phyloP scores from a whole-genome alignment of 768 basidiomycete genomes.

The Piloderma croceum region DNA sequence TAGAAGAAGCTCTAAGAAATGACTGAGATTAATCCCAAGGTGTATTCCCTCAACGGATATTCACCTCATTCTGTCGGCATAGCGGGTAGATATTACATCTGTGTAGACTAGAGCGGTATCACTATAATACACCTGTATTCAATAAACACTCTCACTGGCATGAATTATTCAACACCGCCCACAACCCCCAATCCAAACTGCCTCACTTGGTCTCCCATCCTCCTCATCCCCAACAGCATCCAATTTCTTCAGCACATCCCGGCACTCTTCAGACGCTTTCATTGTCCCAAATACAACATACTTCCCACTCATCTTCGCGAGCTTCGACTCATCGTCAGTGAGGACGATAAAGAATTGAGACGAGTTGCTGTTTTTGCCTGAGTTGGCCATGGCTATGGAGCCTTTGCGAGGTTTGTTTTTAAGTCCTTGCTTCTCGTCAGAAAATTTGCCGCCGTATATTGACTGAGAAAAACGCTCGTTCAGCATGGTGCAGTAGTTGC shows the following conservation, averaged over 20 bases:
- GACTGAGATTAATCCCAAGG: too few relatives aligned
- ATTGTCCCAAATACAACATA: slow-evolving; percentile 42
- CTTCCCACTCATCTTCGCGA: slow-evolving; percentile 45
- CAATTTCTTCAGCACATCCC: slow-evolving; percentile 26
- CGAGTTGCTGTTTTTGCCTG: slow-evolving; percentile 44
- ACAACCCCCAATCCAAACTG: slow-evolving; percentile 42
- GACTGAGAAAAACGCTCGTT: slow-evolving; percentile 23
- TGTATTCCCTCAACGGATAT: too few relatives aligned
- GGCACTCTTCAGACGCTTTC: slow-evolving; percentile 25
- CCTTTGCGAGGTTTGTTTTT: slow-evolving; percentile 35
- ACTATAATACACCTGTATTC: too few relatives aligned
- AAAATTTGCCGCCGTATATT: slow-evolving; percentile 44
- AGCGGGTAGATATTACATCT: too few relatives aligned
- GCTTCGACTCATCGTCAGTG: slow-evolving; percentile 32
- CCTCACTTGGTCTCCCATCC: slow-evolving; percentile 29
- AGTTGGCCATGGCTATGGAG: slow-evolving; percentile 48
- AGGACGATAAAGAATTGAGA: slow-evolving; percentile 49
- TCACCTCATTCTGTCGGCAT: too few relatives aligned
- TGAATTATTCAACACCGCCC: too few relatives aligned
- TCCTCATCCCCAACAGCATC: slow-evolving; percentile 27
- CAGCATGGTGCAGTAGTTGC: slow-evolving; percentile 6
- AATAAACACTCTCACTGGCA: too few relatives aligned
- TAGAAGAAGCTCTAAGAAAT: too few relatives aligned
- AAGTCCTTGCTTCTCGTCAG: slow-evolving; percentile 47
- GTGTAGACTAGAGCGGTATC: too few relatives aligned